A percentile compares a stretch with the other conserved stretches of the same genome.
phyloP scores from a whole-genome alignment of 371 early-diverging fungal genomes.

The Encephalitozoon intestinalis region DNA sequence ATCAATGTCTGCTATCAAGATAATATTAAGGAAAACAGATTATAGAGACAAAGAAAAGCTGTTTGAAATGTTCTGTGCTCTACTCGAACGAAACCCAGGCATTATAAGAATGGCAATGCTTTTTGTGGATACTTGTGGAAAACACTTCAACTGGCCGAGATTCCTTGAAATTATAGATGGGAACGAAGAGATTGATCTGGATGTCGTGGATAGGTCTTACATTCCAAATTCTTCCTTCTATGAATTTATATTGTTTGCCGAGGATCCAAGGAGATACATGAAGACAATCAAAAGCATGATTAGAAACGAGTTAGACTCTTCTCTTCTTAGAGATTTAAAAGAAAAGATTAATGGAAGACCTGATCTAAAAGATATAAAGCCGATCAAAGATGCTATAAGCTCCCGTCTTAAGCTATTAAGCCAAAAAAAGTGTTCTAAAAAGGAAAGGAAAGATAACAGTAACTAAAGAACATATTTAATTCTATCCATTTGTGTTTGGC shows the following conservation, averaged over 20 bases:
- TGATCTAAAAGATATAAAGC: not conserved
- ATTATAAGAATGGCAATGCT: conserved; percentile 1
- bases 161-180: not conserved
- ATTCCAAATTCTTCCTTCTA: not conserved
- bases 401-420: not conserved
- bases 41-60: not conserved
- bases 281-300: not conserved
- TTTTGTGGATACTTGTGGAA: not conserved
- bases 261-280: not conserved
- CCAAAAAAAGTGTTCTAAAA: not conserved
- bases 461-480: not conserved
- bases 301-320: not conserved
- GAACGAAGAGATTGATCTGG: not conserved
- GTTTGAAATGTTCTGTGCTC: not conserved
- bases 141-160: not conserved
- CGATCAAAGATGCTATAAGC: not conserved
- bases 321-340: not conserved
- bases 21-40: not conserved
- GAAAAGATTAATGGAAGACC: not conserved
- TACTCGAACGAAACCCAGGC: not conserved
- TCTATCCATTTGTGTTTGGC: not conserved
- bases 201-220: not conserved
- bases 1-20: not conserved
- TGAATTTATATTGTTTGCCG: not conserved
- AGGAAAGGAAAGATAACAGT: not conserved